Percentiles rank a stretch among this genome's conserved stretches.
phyloP scores from a whole-genome alignment of 345 rosid genomes.

The Streptanthus diversifolius region DNA sequence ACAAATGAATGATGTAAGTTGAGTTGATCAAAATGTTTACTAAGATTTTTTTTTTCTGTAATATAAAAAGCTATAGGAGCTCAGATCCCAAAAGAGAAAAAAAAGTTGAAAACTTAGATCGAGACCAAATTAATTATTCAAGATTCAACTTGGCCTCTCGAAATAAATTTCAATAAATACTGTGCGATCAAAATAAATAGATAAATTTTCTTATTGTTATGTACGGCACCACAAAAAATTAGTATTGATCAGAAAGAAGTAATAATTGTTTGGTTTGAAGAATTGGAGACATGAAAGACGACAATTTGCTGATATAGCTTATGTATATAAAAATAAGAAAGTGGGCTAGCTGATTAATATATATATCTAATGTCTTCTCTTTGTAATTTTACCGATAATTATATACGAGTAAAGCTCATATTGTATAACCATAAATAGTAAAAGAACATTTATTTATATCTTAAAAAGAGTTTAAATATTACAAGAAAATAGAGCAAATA shows the following conservation, averaged over 20 bases:
- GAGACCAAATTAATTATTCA: constrained; percentile 13
- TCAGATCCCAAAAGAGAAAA: constrained; percentile 31
- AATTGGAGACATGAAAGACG: constrained; percentile 28
- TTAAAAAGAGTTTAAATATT: neutral
- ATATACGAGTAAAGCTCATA: neutral
- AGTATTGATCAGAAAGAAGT: neutral
- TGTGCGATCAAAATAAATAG: neutral
- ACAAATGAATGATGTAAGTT: constrained; percentile 33
- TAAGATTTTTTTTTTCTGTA: constrained; percentile 2
- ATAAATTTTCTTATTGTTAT: neutral
- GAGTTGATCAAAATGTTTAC: constrained; percentile 31
- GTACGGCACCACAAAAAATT: neutral
- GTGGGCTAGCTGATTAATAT: neutral
- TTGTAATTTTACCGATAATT: neutral
- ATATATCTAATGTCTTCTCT: neutral
- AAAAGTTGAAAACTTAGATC: constrained; percentile 10
- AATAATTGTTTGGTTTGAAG: constrained; percentile 15
- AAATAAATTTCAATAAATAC: neutral
- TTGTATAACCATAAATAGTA: neutral
- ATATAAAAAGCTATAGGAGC: constrained; percentile 10
- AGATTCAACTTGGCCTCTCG: constrained; percentile 23
- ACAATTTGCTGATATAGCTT: neutral
- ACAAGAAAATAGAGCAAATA: neutral
- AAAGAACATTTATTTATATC: neutral
- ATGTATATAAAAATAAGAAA: neutral